Evolutionary conservation across 345 rosid genomes (phyloP).

Genomic region (Arabis hirsuta): DNA sequence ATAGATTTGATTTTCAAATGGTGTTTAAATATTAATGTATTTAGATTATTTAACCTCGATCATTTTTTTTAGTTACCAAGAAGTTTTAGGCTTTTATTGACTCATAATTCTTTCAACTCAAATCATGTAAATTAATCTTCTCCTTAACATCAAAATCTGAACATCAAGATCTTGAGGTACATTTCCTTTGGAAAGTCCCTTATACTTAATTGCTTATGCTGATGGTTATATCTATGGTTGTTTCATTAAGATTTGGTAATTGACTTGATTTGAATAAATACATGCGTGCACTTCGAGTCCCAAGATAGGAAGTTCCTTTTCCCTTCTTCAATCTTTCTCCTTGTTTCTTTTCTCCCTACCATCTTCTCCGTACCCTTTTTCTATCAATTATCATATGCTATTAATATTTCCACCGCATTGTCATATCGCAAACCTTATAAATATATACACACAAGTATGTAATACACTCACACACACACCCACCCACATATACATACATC

Average conservation of each 20-base stretch:
- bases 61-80: not conserved
- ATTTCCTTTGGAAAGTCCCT: slow-evolving; percentile 6
- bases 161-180: not conserved
- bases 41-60: not conserved
- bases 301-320: slow-evolving; percentile 50
- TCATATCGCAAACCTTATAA: slow-evolving; percentile 53
- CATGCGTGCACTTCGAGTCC: slow-evolving; percentile 50
- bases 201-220: slow-evolving; percentile 4
- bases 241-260: slow-evolving; percentile 26
- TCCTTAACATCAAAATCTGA: not conserved
- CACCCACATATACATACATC: slow-evolving; percentile 30
- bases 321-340: slow-evolving; percentile 40
- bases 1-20: not conserved
- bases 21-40: not conserved
- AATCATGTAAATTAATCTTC: not conserved
- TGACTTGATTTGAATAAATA: slow-evolving; percentile 25
- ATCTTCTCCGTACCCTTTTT: slow-evolving; percentile 41
- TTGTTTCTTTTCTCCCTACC: slow-evolving; percentile 35
- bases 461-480: slow-evolving; percentile 16
- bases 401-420: slow-evolving; percentile 46
- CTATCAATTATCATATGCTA: slow-evolving; percentile 40
- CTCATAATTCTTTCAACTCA: not conserved
- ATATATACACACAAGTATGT: slow-evolving; percentile 32
- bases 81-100: not conserved
- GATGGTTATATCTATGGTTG: slow-evolving; percentile 1